Evolutionary conservation across 805 yeast species (phyloP).

Genomic region (Zygoascus biomembranicola): DNA sequence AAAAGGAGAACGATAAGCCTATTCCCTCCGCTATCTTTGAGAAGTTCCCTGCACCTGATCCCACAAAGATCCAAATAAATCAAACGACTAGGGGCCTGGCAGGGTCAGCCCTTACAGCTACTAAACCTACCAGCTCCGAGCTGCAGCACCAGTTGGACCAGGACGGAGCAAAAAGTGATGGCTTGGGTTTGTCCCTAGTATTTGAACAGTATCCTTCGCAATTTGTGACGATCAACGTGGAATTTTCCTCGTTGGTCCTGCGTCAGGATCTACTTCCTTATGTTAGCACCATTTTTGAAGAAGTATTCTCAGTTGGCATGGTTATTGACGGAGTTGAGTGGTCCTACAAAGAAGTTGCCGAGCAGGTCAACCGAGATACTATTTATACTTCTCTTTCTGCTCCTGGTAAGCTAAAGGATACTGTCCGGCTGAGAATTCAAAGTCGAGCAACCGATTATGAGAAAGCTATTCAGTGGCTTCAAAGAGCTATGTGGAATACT

Average conservation of each 20-base stretch:
- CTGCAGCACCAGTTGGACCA: conserved; percentile 3
- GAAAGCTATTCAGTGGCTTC: conserved; percentile 70
- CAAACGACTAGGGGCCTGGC: conserved; percentile 56
- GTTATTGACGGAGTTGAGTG: conserved; percentile 47
- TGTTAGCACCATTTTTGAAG: conserved; percentile 52
- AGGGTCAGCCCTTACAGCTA: conserved; percentile 33
- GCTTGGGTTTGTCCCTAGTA: conserved; percentile 56
- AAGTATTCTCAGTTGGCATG: conserved; percentile 67
- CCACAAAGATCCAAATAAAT: conserved; percentile 64
- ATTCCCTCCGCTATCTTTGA: conserved; percentile 63
- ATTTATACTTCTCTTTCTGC: conserved; percentile 49
- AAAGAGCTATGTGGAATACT: conserved; percentile 53
- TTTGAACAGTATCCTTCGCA: conserved; percentile 73
- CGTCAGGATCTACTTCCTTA: conserved; percentile 52
- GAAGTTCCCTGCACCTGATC: conserved; percentile 64
- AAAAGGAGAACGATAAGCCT: conserved; percentile 57
- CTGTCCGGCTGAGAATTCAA: conserved; percentile 52
- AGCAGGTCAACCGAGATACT: conserved; percentile 64
- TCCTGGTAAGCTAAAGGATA: conserved; percentile 56
- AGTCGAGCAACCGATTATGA: conserved; percentile 54
- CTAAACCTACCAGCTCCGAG: neutral
- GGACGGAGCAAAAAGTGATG: conserved; percentile 1
- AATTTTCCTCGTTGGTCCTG: conserved; percentile 47
- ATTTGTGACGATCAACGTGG: conserved; percentile 60
- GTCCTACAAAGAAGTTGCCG: conserved; percentile 70